A percentile compares a stretch with the other conserved stretches of the same genome.
Evolutionary conservation across 2,329 filamentous ascomycete genomes (phyloP).

Genomic region (Ceratocystis diversiconidia): DNA sequence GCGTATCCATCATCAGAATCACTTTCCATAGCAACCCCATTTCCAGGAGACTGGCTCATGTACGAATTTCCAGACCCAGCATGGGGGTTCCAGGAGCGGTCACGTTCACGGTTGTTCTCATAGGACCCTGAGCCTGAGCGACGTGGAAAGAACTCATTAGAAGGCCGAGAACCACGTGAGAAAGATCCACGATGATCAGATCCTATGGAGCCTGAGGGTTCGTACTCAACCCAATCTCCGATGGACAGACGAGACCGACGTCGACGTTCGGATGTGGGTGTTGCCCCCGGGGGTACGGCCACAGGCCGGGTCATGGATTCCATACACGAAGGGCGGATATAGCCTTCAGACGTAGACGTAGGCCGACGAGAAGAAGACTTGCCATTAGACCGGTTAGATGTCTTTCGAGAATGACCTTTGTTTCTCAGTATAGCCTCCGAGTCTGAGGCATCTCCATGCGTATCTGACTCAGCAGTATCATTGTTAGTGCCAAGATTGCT

Average conservation of each 20-base stretch:
- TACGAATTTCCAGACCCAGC: slow-evolving; percentile 2
- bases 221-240: slow-evolving; percentile 5
- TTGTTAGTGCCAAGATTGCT: not conserved
- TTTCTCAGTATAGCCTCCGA: slow-evolving; percentile 5
- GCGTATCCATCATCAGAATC: slow-evolving; percentile 9
- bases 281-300: not conserved
- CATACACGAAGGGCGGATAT: not conserved
- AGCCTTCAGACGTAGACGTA: slow-evolving; percentile 8
- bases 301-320: not conserved
- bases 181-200: slow-evolving; percentile 15
- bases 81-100: slow-evolving; percentile 5
- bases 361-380: slow-evolving; percentile 4
- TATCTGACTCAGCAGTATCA: not conserved
- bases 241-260: slow-evolving; percentile 11
- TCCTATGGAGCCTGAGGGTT: slow-evolving; percentile 8
- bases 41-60: slow-evolving; percentile 11
- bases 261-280: slow-evolving; percentile 9
- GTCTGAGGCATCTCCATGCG: not conserved
- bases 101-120: slow-evolving; percentile 5
- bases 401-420: slow-evolving; percentile 11
- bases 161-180: not conserved
- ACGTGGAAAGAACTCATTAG: slow-evolving; percentile 2
- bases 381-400: slow-evolving; percentile 11
- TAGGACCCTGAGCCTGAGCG: slow-evolving; percentile 10
- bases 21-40: slow-evolving; percentile 1